Evolutionary conservation across 768 basidiomycete species (phyloP), one percentile per base, ranked within the genome.

Genomic region (Dioszegia crocea): DNA sequence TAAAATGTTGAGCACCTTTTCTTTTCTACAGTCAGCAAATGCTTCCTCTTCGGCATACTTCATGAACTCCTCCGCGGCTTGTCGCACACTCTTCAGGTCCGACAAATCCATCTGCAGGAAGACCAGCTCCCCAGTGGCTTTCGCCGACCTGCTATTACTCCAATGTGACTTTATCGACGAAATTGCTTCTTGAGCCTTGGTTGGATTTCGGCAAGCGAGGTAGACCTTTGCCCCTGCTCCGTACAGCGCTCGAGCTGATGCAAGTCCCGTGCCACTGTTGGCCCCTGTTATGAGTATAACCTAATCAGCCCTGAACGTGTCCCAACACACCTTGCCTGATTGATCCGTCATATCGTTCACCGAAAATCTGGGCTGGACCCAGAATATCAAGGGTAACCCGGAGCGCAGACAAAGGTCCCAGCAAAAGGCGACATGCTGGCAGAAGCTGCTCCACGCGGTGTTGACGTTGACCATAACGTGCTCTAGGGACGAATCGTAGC

Each of bases 231-330:
- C 69, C 1, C 67, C 68, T 19, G 62, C 52, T 24, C 63, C 62
- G 45, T 70, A 73, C 1, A 70, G 46, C 14, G 69, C 61, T 36
- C 60, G 55, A 39, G 61, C 58, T 5, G 68, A 70, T 17, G 57
- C 59, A 41, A 66, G 68, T 10, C 71, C 71, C 16, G 63, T 68
- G 0, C 71, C 71, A 14, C 56, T 59, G 46, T 73, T 73, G 4
- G 69, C 71, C 2, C 71, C 71, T 19, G 71, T 73, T 11, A 73
- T 65, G 12, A 73, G 27, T 30, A 68, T 53, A 9, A 70, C 56
- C 70, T 71, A 36, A 27, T 31, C 27, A 54, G 10, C 16, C 12
- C 12, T 27, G 23, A 16, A 19, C 9, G 6, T 5, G 19, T 21
- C 30, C 29, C 3, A 3, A 33, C 69, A 47, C 44, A 71, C 68